phyloP scores from a whole-genome alignment of 306 rosid species.

The Dalbergia cochinchinensis region DNA sequence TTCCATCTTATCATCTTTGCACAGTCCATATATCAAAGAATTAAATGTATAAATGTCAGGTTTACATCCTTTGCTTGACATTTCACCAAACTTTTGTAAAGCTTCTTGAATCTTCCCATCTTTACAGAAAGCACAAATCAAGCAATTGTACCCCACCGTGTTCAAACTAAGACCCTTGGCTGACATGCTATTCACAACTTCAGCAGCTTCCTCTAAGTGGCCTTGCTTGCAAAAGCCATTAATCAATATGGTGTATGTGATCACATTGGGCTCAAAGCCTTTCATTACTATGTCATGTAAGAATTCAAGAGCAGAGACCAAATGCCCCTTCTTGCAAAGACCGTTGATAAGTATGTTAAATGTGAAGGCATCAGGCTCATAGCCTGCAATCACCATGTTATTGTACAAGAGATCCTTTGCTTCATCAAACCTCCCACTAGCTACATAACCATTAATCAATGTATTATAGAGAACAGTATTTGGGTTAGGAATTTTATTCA shows the following conservation, averaged over 20 bases:
- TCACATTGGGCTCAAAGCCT: constrained; percentile 80
- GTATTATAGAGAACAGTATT: constrained; percentile 74
- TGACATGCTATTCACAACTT: constrained; percentile 75
- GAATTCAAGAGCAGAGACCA: constrained; percentile 72
- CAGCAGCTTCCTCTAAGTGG: constrained; percentile 64
- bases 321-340: constrained; percentile 75
- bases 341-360: constrained; percentile 83
- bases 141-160: constrained; percentile 82
- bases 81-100: constrained; percentile 62
- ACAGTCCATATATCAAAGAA: constrained; percentile 81
- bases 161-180: constrained; percentile 68
- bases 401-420: constrained; percentile 67
- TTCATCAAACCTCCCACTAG: constrained; percentile 71
- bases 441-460: constrained; percentile 81
- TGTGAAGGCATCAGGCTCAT: constrained; percentile 78
- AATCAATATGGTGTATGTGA: constrained; percentile 81
- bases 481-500: constrained; percentile 68
- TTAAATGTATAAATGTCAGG: constrained; percentile 82
- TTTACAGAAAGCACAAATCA: constrained; percentile 74
- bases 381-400: constrained; percentile 63
- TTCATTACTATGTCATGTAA: constrained; percentile 65
- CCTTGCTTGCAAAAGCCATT: constrained; percentile 82
- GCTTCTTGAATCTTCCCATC: constrained; percentile 70
- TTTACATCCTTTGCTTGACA: constrained; percentile 81
- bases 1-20: constrained; percentile 69